phyloP scores from a whole-genome alignment of 306 rosid genomes.

The Quercus gilva region DNA sequence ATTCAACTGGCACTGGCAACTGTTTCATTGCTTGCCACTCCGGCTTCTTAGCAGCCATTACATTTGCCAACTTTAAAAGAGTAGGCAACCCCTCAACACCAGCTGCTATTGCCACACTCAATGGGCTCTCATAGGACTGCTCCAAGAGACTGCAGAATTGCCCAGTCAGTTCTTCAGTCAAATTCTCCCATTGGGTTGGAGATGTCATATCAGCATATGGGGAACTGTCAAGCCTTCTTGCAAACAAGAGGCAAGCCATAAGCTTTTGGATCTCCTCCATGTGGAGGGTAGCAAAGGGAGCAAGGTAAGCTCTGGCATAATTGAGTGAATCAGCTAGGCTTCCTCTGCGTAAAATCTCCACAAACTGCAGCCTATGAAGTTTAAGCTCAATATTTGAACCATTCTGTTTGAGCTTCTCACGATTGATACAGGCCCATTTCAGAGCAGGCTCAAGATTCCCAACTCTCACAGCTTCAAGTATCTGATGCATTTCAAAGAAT shows the following conservation, averaged over 20 bases:
- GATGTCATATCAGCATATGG: conserved; percentile 70
- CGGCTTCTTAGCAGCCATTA: conserved; percentile 83
- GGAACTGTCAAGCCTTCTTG: conserved; percentile 60
- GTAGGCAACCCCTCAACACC: conserved; percentile 84
- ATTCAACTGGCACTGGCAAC: conserved; percentile 76
- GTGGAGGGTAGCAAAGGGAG: conserved; percentile 61
- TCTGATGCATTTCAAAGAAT: conserved; percentile 66
- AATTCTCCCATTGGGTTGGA: conserved; percentile 61
- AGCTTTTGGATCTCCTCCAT: conserved; percentile 77
- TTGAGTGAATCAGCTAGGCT: conserved; percentile 55
- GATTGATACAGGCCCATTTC: conserved; percentile 58
- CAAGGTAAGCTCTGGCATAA: conserved; percentile 63
- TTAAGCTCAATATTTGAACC: conserved; percentile 68
- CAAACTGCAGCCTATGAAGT: conserved; percentile 67
- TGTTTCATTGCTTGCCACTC: conserved; percentile 86
- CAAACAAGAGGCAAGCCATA: conserved; percentile 74
- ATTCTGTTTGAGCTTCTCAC: conserved; percentile 46
- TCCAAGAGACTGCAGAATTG: conserved; percentile 70
- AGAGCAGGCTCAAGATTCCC: conserved; percentile 81
- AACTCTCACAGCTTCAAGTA: conserved; percentile 59
- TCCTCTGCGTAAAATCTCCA: conserved; percentile 63
- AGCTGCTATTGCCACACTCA: conserved; percentile 67
- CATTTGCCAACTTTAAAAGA: conserved; percentile 72
- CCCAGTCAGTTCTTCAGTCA: conserved; percentile 59
- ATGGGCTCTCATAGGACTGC: conserved; percentile 60